Base-by-base conservation (phyloP, 345 rosid genomes). In the Murraya paniculata region DNA sequence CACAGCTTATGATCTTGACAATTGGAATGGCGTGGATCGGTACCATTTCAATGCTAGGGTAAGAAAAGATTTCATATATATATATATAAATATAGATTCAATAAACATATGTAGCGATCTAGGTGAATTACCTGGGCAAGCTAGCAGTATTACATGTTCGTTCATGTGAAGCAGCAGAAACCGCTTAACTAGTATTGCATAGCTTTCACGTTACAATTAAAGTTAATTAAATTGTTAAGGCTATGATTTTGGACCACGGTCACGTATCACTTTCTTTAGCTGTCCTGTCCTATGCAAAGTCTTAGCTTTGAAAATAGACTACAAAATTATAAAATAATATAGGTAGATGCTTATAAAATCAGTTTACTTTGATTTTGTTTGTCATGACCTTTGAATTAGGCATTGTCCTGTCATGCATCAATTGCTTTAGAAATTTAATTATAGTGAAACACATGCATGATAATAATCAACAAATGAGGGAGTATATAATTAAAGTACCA, bases 1-100 rank as follows among this genome's bases (percentile, higher is more conserved):
- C 90, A 92, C 98, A 1, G 99, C 98, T 33, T 96, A 96, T 64
- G 99, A 96, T 81, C 92, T 96, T 71, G 99, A 96, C 81, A 91
- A 96, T 27, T 96, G 99, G 99, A 88, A 91, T 55, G 97, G 98
- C 0, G 85, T 91, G 36, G 97, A 92, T 74, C 97, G 99, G 14
- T 91, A 71, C 84, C 98, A 90, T 65, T 96, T 96, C 78, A 90
- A 96, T 67, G 99, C 99, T 6, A 81, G 48, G 90, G 99, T 95
- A 86, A 76, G 86, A 19, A n/a, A 39, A 58, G 9, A 22, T 56
- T 56, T 19, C 7, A 21, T 33, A 33, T 33, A 41, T 2, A 39
- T 39, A 10, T 10, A 41, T 10, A 41, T 41, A 50, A 3, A 10
- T 45, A 2, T 11, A 45, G 50, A 45, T 45, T 11, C 14, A 45